Evolutionary conservation across 306 rosid genomes (phyloP), one percentile per base, ranked within the genome.

Genomic region (Mimosa bimucronata): DNA sequence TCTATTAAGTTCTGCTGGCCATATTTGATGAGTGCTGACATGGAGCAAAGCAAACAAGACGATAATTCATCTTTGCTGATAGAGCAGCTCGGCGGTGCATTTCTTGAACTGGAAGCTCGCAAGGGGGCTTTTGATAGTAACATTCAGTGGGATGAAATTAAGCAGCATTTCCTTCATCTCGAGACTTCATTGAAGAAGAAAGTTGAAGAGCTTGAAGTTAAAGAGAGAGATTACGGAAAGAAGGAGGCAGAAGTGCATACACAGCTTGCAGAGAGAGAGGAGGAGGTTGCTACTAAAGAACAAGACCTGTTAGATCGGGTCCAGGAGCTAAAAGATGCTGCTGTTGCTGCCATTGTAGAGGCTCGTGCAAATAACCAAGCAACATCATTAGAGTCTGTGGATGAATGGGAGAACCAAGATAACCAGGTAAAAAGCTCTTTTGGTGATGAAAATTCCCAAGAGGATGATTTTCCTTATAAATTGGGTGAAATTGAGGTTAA

Each of bases 291-390:
- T 83, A 82, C 84, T 40, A 90, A 90, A 80, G 97, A 92, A 86
- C 93, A 89, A 82, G 92, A 80, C 76, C 86, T 92, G 72, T 81
- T 92, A 77, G 95, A 89, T 86, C 85, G 88, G 77, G 71, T 92
- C 82, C 97, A 92, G 86, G 94, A 86, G 86, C 89, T 92, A 74
- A 92, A 92, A 86, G 93, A 92, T 71, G 88, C 81, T 9, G 93
- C 93, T 26, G 91, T 92, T 77, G 85, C 87, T 79, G 78, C 89
- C 81, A 89, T 92, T 80, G 82, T 37, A 12, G 93, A 87, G 84
- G 93, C 92, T 60, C 86, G 77, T 74, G 80, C 80, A 44, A 82
- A 62, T 80, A 80, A 89, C 84, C 87, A 82, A 82, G 79, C 77
- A 48, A 37, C 88, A 44, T 45, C 85, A 71, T 71, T 86, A 53